phyloP scores from a whole-genome alignment of 352 stramenopile species.

The Phytophthora cajani region DNA sequence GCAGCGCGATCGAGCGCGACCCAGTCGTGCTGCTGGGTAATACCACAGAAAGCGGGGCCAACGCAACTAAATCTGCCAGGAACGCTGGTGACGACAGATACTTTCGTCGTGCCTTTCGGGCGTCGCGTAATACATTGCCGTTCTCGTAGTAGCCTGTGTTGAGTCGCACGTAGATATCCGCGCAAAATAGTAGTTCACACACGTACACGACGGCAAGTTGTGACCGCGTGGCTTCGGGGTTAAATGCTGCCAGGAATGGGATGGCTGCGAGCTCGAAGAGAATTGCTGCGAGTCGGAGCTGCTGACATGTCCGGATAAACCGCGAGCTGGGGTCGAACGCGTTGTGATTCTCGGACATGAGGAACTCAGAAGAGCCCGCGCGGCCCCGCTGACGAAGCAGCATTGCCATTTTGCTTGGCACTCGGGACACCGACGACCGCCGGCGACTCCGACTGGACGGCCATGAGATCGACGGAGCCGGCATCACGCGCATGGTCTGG shows the following conservation, averaged over 20 bases:
- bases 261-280: slow-evolving; percentile 60
- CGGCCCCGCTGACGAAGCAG: slow-evolving; percentile 44
- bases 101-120: slow-evolving; percentile 59
- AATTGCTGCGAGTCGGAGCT: slow-evolving; percentile 59
- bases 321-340: slow-evolving; percentile 66
- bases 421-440: slow-evolving; percentile 30
- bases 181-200: slow-evolving; percentile 65
- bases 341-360: slow-evolving; percentile 58
- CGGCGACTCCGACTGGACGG: slow-evolving; percentile 24
- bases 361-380: slow-evolving; percentile 53
- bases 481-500: slow-evolving; percentile 26
- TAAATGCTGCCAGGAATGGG: slow-evolving; percentile 56
- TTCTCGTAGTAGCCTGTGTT: slow-evolving; percentile 80
- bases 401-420: slow-evolving; percentile 18
- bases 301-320: slow-evolving; percentile 59
- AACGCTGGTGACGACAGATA: slow-evolving; percentile 67
- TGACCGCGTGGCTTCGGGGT: slow-evolving; percentile 11
- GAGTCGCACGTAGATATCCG: slow-evolving; percentile 75
- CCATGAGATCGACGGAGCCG: slow-evolving; percentile 14
- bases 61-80: slow-evolving; percentile 51
- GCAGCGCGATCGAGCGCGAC: slow-evolving; percentile 25
- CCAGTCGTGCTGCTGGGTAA: slow-evolving; percentile 13
- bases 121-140: slow-evolving; percentile 70
- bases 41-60: slow-evolving; percentile 60
- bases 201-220: slow-evolving; percentile 54